phyloP scores from a whole-genome alignment of 768 basidiomycete species.

The Pleurotus tuoliensis region DNA sequence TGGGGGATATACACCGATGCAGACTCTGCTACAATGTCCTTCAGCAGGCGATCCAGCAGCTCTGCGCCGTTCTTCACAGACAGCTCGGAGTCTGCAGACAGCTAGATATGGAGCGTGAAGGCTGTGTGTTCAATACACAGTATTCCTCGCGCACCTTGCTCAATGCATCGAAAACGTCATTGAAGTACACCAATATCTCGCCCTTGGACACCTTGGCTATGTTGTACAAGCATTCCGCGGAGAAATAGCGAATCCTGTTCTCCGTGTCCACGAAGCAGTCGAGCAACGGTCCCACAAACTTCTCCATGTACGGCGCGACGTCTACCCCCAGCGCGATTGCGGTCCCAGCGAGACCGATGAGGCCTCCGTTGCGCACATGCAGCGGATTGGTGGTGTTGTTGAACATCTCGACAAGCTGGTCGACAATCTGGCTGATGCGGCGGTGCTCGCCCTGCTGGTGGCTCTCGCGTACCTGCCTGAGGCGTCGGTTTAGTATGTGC shows the following conservation, averaged over 20 bases:
- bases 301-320: conserved; percentile 90
- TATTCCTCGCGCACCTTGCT: conserved; percentile 73
- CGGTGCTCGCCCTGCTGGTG: conserved; percentile 77
- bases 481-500: conserved; percentile 1
- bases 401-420: conserved; percentile 95
- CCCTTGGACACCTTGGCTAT: conserved; percentile 97
- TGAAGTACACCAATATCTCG: conserved; percentile 95
- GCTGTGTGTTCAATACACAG: not conserved
- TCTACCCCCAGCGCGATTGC: conserved; percentile 96
- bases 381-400: conserved; percentile 76
- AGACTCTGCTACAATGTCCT: conserved; percentile 96
- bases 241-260: conserved; percentile 95
- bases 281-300: conserved; percentile 85
- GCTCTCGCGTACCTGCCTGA: conserved; percentile 82
- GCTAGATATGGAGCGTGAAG: conserved; percentile 42
- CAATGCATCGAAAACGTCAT: conserved; percentile 95
- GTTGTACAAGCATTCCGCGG: conserved; percentile 97
- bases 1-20: conserved; percentile 93
- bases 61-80: conserved; percentile 99
- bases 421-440: conserved; percentile 82
- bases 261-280: conserved; percentile 92
- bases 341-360: conserved; percentile 93
- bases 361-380: conserved; percentile 89
- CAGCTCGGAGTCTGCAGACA: conserved; percentile 90
- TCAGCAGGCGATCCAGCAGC: conserved; percentile 91